Evolutionary conservation across 257 asterid species (phyloP).

Genomic region (Ballota nigra): DNA sequence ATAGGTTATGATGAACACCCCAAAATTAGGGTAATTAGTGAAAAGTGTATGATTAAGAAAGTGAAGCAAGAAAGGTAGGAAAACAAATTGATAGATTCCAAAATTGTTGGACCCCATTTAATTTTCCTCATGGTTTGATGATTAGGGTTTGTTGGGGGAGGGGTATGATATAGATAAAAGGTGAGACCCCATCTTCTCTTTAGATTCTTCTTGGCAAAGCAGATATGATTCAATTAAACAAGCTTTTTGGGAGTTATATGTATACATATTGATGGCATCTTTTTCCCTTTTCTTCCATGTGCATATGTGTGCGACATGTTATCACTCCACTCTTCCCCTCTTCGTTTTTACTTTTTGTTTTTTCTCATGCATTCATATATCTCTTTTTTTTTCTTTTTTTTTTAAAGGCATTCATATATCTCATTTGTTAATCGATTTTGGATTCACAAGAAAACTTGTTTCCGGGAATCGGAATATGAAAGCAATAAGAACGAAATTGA

Average conservation of each 20-base stretch:
- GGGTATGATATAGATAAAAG: conserved; percentile 24
- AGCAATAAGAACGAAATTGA: too few species aligned
- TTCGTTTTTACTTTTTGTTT: conserved; percentile 62
- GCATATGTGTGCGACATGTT: conserved; percentile 53
- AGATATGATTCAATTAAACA: conserved; percentile 44
- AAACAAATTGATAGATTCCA: conserved; percentile 48
- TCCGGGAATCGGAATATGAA: too few species aligned
- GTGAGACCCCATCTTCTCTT: conserved; percentile 29
- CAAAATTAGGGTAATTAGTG: conserved; percentile 9
- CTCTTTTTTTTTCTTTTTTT: too few species aligned
- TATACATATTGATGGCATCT: conserved; percentile 34
- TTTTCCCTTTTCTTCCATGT: conserved; percentile 42
- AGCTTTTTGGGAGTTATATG: conserved; percentile 42
- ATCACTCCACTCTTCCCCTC: conserved; percentile 36
- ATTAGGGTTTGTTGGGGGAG: conserved; percentile 61
- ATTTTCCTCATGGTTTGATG: conserved; percentile 41
- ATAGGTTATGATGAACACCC: not conserved
- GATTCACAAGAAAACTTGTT: too few species aligned
- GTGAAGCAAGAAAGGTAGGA: not conserved
- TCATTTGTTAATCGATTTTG: too few species aligned
- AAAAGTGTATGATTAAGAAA: conserved; percentile 9
- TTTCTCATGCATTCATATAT: conserved; percentile 25
- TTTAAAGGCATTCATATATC: too few species aligned
- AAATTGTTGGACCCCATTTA: conserved; percentile 52
- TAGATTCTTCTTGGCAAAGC: conserved; percentile 60